Evolutionary conservation across 2,329 filamentous ascomycete species (phyloP).

Genomic region (Trichoderma breve): DNA sequence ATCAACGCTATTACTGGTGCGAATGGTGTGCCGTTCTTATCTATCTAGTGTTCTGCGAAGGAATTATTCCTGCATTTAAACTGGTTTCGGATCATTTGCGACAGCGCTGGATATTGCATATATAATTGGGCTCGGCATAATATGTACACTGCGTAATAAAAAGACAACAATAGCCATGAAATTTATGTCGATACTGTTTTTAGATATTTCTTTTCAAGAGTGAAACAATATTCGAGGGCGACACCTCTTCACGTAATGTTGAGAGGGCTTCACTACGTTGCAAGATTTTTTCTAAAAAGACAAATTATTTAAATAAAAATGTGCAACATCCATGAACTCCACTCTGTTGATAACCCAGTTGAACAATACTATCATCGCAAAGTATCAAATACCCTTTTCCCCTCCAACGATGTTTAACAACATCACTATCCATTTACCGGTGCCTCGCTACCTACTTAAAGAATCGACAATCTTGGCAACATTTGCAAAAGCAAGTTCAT

Average conservation of each 20-base stretch:
- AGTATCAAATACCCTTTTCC: neutral
- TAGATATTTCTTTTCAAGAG: neutral
- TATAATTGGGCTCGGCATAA: neutral
- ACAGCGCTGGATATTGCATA: neutral
- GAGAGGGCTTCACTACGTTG: neutral
- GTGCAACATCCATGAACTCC: neutral
- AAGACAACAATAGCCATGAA: neutral
- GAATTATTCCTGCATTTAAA: neutral
- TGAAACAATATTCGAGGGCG: neutral
- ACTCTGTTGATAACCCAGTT: neutral
- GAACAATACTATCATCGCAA: neutral
- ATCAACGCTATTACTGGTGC: constrained; percentile 1
- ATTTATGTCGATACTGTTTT: neutral
- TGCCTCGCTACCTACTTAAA: neutral
- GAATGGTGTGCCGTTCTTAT: constrained; percentile 1
- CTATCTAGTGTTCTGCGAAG: neutral
- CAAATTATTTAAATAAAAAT: neutral
- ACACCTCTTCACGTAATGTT: neutral
- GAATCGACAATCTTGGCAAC: neutral
- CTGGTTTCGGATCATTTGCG: neutral
- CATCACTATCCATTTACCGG: neutral
- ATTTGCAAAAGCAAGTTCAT: constrained; percentile 1
- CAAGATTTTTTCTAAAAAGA: neutral
- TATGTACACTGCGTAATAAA: neutral
- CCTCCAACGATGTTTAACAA: neutral